Evolutionary conservation across 306 rosid species (phyloP), one percentile per base, ranked within the genome.

Genomic region (Dryas alaskensis): DNA sequence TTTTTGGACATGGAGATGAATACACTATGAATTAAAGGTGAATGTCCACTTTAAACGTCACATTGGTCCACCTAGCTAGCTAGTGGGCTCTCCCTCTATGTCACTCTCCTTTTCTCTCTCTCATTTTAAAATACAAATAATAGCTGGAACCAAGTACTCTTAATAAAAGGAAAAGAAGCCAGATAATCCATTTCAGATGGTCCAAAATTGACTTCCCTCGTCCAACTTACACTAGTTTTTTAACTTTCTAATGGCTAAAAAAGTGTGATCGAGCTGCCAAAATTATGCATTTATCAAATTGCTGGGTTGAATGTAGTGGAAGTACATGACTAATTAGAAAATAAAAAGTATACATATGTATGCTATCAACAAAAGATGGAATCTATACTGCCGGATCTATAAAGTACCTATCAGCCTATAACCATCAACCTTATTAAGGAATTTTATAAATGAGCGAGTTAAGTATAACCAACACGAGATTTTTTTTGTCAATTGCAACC

Each of bases 171-270:
- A 64, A 62, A 39, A 14, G 22, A 19, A 14, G 45, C 66, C 43
- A 71, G 22, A 57, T 10, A 65, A 25, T 43, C 65, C 75, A 44
- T 22, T 25, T 45, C 55, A 71, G 27, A 45, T 44, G 55, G 44
- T 22, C 65, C 66, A 22, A 71, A 71, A 71, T 71, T 44, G 66
- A 57, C 75, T 53, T 69, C 49, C 73, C 62, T 4, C 46, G 2
- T 42, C 64, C 62, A 47, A 67, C 57, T 4, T 12, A 65, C 2
- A 8, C 37, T 66, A 11, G 47, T 19, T 45, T 45, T 45, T 12
- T 0, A 4, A 10, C 42, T 67, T 42, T 65, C 13, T 2, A 6
- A 45, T 10, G 39, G 19, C 60, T 49, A 4, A 0, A 16, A 19
- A 70, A 70, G 8, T 10, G 37, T 10, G 37, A 50, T 14, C 5